Evolutionary conservation across 75 land plant genomes (phyloP), one percentile per base, ranked within the genome.

Genomic region (Isoetes taiwanensis): DNA sequence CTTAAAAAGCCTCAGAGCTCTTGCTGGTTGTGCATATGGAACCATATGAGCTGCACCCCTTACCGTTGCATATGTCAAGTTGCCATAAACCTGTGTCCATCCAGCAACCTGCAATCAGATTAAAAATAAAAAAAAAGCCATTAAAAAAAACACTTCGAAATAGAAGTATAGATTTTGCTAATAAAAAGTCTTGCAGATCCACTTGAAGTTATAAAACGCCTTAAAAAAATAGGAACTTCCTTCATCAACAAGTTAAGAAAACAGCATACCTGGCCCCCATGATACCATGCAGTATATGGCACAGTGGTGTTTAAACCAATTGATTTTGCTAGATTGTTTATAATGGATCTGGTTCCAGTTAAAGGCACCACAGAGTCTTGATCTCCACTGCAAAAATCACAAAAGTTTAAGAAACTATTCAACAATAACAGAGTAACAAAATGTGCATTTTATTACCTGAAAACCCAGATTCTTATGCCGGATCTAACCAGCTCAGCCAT

Each of bases 321-420:
- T 11, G 77, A 78, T 40, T 66, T 66, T 11, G 86, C 83, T 25
- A 86, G 72, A 11, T 82, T 78, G 26, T 79, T 72, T 39, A 77
- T 65, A 6, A 82, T 66, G 24, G 91, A 76, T 27, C 96, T 55
- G 10, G 96, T 82, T 5, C 96, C 90, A 27, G 80, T 50, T 21
- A 82, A 61, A 11, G 96, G 96, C 1, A 90, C 81, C 33, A 82
- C 83, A 21, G 86, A 80, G 33, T 90, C 96, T 71, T 85, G 81
- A 61, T 90, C 96, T 1, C 96, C 96, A 67, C 96, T 90, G 74
- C 21, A 55, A 32, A n/a, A n/a, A n/a, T n/a, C n/a, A n/a, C n/a
- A n/a, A n/a, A n/a, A n/a, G n/a, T n/a, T n/a, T n/a, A n/a, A n/a
- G n/a, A n/a, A n/a, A n/a, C n/a, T n/a, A n/a, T n/a, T n/a, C n/a